These are phyloP conservation scores for Thymus quinquecostatus DNA, from an alignment of 257 asterid species.

Conservation along the genomic window DNA sequence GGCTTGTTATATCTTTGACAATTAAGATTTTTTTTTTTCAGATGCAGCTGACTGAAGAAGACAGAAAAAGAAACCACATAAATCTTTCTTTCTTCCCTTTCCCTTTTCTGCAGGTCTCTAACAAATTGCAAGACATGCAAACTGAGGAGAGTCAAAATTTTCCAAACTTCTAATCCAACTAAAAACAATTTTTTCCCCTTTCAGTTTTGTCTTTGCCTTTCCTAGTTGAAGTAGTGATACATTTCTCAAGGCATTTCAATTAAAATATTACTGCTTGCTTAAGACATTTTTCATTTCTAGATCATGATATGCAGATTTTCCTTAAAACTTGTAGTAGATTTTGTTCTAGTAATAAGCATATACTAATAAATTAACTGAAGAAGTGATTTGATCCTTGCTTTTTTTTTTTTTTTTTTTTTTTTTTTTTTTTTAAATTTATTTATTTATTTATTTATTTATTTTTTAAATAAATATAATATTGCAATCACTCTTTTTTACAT, in stretches of 20 bases:
- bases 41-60: conserved; percentile 20
- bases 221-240: neutral
- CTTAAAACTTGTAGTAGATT: neutral
- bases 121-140: conserved; percentile 16
- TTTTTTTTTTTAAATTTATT: too few relatives aligned
- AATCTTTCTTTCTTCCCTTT: conserved; percentile 12
- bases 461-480: too few relatives aligned
- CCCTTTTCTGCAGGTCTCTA: conserved; percentile 31
- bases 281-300: neutral
- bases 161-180: neutral
- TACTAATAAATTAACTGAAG: neutral
- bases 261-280: conserved; percentile 2
- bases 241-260: neutral
- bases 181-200: neutral
- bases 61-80: conserved; percentile 7
- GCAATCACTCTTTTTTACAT: neutral
- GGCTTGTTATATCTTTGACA: neutral
- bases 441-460: too few relatives aligned
- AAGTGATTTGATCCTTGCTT: neutral
- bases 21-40: neutral
- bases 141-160: neutral
- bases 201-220: neutral
- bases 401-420: too few relatives aligned
- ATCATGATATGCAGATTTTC: conserved; percentile 4
- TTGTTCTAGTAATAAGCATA: neutral